Evolutionary conservation across 169 alveolate genomes (phyloP), one percentile per base, ranked within the genome.

Genomic region (Sarcocystis neurona): DNA sequence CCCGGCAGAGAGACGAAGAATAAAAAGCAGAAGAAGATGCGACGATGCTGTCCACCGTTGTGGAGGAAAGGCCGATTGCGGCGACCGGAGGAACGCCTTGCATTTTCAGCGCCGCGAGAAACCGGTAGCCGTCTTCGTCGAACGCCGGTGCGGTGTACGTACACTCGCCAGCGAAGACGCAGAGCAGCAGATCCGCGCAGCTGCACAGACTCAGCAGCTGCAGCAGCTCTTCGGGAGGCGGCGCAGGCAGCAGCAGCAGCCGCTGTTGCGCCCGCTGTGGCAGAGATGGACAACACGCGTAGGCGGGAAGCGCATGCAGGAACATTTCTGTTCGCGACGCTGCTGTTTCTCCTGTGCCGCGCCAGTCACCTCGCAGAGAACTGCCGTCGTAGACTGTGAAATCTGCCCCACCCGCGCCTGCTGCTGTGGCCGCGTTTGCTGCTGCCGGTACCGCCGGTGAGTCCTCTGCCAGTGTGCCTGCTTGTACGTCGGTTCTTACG

Each of bases 61-160:
- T n/a, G 48, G 48, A 43, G 30, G 85, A 18, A 10, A 63, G 43
- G 72, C 91, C 91, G 56, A 87, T 70, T 30, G 90, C 92, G 37
- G 78, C 70, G 8, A 90, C 93, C 56, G 86, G 88, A 20, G 93
- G 93, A 3, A 90, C 72, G 50, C 93, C 93, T 50, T 90, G 93
- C 44, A 78, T 44, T 47, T 85, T 84, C 60, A 90, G 89, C 41
- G 89, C 90, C 75, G 89, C 48, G 68, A 90, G 58, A 37, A 82
- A 44, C 74, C 86, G 50, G 89, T 90, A 90, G 44, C 93, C 93
- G 10, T 63, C 63, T 39, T 50, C 60, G 87, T 88, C 89, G 44
- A 90, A 85, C 60, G 93, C 90, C 27, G 88, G 89, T 2, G 20
- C 27, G 41, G 79, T 85, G 75, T 84, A 87, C 23, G 91, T 44